Conservation (phyloP, 805 yeast genomes). For the Starmerella apis region DNA sequence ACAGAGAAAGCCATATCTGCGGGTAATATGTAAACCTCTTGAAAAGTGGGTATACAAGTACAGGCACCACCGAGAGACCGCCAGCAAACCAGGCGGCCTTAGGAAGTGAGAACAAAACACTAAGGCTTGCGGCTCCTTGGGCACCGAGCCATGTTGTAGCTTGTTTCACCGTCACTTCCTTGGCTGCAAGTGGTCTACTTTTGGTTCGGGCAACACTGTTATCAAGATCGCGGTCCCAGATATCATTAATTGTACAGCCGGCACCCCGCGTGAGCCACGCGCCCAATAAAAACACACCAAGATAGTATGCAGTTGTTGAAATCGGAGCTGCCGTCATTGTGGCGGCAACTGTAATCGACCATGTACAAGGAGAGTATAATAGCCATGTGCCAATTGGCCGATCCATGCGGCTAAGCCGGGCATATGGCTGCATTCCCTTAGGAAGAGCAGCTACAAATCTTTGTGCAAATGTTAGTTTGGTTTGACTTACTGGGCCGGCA, state of each 20-base stretch:
- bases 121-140: slow-evolving; percentile 65
- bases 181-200: slow-evolving; percentile 87
- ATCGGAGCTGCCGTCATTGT: slow-evolving; percentile 56
- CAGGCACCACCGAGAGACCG: slow-evolving; percentile 65
- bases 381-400: slow-evolving; percentile 94
- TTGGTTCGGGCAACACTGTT: slow-evolving; percentile 76
- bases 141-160: slow-evolving; percentile 63
- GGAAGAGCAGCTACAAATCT: slow-evolving; percentile 44
- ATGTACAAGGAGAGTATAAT: slow-evolving; percentile 71
- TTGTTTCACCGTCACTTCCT: slow-evolving; percentile 58
- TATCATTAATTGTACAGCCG: slow-evolving; percentile 91
- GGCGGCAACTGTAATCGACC: slow-evolving; percentile 91
- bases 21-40: slow-evolving; percentile 95
- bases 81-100: slow-evolving; percentile 70
- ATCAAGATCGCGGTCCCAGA: slow-evolving; percentile 74
- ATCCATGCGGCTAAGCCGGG: slow-evolving; percentile 82
- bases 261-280: slow-evolving; percentile 92
- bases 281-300: slow-evolving; percentile 70
- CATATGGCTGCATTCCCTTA: slow-evolving; percentile 68
- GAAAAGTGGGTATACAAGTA: slow-evolving; percentile 82
- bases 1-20: slow-evolving; percentile 66
- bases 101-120: slow-evolving; percentile 63
- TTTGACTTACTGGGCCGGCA: too few species aligned
- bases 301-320: slow-evolving; percentile 47
- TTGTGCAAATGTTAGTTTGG: slow-evolving; percentile 27